phyloP scores from a whole-genome alignment of 495 filamentous ascomycete species.

The Thermothielavioides terrestris region DNA sequence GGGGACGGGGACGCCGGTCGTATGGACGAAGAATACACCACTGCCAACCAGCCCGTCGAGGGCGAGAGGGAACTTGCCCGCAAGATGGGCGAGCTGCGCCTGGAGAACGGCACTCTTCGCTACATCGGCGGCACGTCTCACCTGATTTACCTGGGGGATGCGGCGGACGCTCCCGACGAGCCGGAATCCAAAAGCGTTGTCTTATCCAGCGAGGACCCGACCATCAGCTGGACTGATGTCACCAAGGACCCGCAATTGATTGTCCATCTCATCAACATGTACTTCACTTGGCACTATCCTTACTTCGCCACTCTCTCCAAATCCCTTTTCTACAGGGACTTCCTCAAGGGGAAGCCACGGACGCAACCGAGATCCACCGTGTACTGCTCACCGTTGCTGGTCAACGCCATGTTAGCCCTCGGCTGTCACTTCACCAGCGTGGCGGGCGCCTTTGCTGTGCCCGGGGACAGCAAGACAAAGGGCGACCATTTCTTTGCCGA shows the following conservation, averaged over 20 bases:
- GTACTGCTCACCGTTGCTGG: constrained; percentile 83
- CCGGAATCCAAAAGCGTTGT: constrained; percentile 43
- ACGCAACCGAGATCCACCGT: constrained; percentile 41
- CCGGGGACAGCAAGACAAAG: constrained; percentile 70
- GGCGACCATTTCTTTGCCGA: constrained; percentile 97
- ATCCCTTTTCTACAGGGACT: constrained; percentile 80
- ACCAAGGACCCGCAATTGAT: constrained; percentile 72
- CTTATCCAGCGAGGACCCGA: constrained; percentile 48
- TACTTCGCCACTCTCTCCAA: constrained; percentile 94
- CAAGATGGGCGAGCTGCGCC: constrained; percentile 81
- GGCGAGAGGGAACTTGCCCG: constrained; percentile 83
- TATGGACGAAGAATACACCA: constrained; percentile 28
- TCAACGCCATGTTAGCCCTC: constrained; percentile 93
- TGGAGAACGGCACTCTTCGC: constrained; percentile 84
- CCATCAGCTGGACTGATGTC: constrained; percentile 80
- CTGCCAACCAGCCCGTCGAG: constrained; percentile 44
- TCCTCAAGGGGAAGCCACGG: constrained; percentile 51
- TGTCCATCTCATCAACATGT: constrained; percentile 88
- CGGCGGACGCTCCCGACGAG: constrained; percentile 43
- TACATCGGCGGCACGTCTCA: constrained; percentile 95
- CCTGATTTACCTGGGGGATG: constrained; percentile 66
- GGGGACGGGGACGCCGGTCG: constrained; percentile 6
- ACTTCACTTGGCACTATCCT: constrained; percentile 97
- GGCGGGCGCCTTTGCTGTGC: constrained; percentile 57
- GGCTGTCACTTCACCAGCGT: constrained; percentile 92